Conservation (phyloP, 129 eudicot species). For the Saposhnikovia divaricata region DNA sequence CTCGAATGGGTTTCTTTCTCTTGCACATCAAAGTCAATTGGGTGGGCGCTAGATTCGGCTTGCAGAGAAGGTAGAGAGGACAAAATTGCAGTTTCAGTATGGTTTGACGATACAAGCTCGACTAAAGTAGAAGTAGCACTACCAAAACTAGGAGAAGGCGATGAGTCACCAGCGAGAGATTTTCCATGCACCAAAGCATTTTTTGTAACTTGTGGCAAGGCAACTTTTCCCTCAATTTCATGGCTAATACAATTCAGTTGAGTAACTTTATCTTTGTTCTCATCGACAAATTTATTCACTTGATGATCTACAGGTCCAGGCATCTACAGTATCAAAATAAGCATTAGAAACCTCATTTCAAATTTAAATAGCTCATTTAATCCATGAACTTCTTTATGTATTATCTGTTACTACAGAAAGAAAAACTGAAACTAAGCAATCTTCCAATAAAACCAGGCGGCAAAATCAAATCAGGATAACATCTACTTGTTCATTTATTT, state of each 20-base stretch:
- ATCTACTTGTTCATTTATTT: too few relatives aligned
- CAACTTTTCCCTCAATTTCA: conserved; percentile 14
- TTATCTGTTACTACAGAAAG: not conserved
- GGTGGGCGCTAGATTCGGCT: conserved; percentile 23
- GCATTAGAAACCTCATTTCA: conserved; percentile 17
- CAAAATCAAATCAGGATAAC: too few relatives aligned
- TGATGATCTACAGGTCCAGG: conserved; percentile 21
- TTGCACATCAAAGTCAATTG: conserved; percentile 27
- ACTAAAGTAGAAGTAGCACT: conserved; percentile 22
- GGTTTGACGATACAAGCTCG: conserved; percentile 23
- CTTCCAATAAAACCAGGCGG: not conserved
- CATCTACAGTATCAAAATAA: conserved; percentile 27
- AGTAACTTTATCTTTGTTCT: conserved; percentile 16
- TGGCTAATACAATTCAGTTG: conserved; percentile 26
- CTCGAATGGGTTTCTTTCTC: conserved; percentile 13
- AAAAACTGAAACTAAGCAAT: not conserved
- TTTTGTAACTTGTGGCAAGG: conserved; percentile 21
- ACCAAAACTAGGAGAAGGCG: conserved; percentile 17
- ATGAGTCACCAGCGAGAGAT: conserved; percentile 17
- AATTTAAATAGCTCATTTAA: not conserved
- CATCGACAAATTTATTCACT: conserved; percentile 20
- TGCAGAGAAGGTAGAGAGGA: conserved; percentile 30
- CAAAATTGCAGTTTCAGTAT: conserved; percentile 20
- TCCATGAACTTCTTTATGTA: not conserved
- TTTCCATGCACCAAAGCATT: conserved; percentile 24